phyloP scores from a whole-genome alignment of 208 protist genomes.

The Acanthamoeba triangularis region DNA sequence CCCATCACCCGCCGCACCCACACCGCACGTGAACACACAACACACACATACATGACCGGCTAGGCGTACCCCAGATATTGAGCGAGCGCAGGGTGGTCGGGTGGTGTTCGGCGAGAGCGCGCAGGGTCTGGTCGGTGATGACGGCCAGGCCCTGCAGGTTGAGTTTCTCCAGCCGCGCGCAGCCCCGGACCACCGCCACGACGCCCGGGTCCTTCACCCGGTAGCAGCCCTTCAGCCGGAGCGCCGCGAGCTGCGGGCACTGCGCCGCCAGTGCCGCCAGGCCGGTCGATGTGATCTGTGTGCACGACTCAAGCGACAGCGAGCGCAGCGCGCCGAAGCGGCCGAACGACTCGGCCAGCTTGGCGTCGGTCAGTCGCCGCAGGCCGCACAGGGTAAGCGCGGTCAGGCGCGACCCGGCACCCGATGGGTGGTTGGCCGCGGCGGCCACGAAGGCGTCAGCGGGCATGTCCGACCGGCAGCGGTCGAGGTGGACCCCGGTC shows the following conservation, averaged over 20 bases:
- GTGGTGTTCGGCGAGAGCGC: neutral
- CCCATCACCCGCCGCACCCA: no score
- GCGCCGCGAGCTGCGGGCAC: neutral
- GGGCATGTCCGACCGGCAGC: neutral
- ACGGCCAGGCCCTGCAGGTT: neutral
- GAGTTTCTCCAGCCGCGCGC: neutral
- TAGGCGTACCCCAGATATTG: neutral
- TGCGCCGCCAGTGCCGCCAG: neutral
- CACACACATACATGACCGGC: neutral
- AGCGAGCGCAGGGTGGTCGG: neutral
- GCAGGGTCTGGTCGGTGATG: neutral
- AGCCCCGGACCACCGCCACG: neutral
- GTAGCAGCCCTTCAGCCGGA: slow-evolving; percentile 4
- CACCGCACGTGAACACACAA: neutral
- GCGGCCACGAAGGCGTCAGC: neutral
- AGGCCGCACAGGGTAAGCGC: neutral
- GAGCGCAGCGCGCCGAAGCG: neutral
- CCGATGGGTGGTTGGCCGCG: neutral
- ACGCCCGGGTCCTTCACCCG: neutral
- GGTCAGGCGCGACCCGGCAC: neutral
- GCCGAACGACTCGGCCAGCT: neutral
- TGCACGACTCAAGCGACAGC: slow-evolving; percentile 1
- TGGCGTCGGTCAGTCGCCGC: neutral
- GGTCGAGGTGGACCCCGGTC: neutral
- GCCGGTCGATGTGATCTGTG: neutral